A percentile compares a stretch with the other conserved stretches of the same genome.
phyloP scores from a whole-genome alignment of 306 rosid genomes.

The Acacia crassicarpa region DNA sequence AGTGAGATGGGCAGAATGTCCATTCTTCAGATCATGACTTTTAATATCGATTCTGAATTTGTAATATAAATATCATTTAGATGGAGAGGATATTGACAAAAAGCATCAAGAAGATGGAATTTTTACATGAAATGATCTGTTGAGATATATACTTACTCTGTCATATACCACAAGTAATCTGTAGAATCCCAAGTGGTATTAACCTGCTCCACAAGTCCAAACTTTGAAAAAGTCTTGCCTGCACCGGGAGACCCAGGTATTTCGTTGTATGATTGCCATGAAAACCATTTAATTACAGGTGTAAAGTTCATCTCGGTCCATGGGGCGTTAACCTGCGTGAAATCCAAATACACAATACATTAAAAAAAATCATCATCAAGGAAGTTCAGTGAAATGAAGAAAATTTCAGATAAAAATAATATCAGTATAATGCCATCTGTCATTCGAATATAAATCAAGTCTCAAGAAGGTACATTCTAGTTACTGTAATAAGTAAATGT shows the following conservation, averaged over 20 bases:
- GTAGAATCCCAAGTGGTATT: slow-evolving; percentile 64
- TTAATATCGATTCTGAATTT: slow-evolving; percentile 56
- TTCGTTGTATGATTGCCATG: slow-evolving; percentile 73
- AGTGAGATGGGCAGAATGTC: slow-evolving; percentile 54
- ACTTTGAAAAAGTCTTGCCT: slow-evolving; percentile 35
- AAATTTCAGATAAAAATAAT: not conserved
- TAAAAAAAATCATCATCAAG: slow-evolving; percentile 9
- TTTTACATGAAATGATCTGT: not conserved
- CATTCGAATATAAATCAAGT: not conserved
- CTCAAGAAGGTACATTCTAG: not conserved
- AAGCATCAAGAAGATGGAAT: slow-evolving; percentile 21
- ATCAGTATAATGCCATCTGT: not conserved
- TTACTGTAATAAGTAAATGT: not conserved
- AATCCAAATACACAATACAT: slow-evolving; percentile 14
- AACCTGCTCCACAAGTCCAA: slow-evolving; percentile 77
- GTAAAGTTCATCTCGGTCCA: slow-evolving; percentile 38
- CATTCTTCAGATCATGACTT: slow-evolving; percentile 56
- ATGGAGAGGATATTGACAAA: not conserved
- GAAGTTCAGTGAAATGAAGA: slow-evolving; percentile 38
- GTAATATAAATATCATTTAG: slow-evolving; percentile 17
- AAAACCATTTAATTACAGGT: slow-evolving; percentile 37
- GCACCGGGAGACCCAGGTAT: slow-evolving; percentile 51
- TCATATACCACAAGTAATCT: slow-evolving; percentile 87
- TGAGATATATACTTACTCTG: slow-evolving; percentile 59
- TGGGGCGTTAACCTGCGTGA: slow-evolving; percentile 55